Conservation (phyloP, 352 stramenopile species). For the Phytopythium montanum region DNA sequence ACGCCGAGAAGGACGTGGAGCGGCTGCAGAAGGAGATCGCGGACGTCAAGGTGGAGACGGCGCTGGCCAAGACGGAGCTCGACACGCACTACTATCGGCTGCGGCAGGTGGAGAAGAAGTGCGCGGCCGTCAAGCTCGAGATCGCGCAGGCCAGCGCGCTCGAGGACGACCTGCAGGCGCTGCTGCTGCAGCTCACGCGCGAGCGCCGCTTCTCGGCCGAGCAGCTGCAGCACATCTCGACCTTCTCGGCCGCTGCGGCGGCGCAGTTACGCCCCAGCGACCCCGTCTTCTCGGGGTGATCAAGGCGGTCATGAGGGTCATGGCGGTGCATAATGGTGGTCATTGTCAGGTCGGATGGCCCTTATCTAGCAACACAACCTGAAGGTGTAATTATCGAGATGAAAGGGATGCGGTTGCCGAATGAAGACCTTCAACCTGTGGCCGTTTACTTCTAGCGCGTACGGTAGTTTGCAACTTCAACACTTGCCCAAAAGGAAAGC, state of each 20-base stretch:
- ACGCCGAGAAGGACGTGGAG: constrained; percentile 54
- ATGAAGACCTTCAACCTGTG: not conserved
- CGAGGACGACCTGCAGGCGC: constrained; percentile 60
- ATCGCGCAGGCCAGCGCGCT: constrained; percentile 55
- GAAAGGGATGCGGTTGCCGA: not conserved
- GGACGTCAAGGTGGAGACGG: constrained; percentile 57
- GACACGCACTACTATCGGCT: constrained; percentile 59
- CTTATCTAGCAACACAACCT: not conserved
- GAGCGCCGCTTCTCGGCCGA: constrained; percentile 42
- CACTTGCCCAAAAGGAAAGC: not conserved
- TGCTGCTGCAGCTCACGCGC: constrained; percentile 41
- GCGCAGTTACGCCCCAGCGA: constrained; percentile 1
- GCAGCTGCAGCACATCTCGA: constrained; percentile 58
- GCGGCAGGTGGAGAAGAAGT: constrained; percentile 58
- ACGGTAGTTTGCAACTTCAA: constrained; percentile 5
- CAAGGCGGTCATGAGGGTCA: too few species aligned
- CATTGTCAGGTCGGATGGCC: too few species aligned
- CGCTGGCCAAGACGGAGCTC: constrained; percentile 50
- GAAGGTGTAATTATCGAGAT: not conserved
- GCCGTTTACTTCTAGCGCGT: not conserved
- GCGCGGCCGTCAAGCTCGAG: constrained; percentile 53
- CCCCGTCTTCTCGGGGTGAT: not conserved
- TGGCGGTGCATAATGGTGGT: too few species aligned
- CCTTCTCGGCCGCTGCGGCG: constrained; percentile 32
- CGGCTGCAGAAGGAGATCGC: constrained; percentile 60